A percentile compares a stretch with the other conserved stretches of the same genome.
Conservation (phyloP, 2,329 filamentous ascomycete genomes). For the Aspergillus melleus region DNA sequence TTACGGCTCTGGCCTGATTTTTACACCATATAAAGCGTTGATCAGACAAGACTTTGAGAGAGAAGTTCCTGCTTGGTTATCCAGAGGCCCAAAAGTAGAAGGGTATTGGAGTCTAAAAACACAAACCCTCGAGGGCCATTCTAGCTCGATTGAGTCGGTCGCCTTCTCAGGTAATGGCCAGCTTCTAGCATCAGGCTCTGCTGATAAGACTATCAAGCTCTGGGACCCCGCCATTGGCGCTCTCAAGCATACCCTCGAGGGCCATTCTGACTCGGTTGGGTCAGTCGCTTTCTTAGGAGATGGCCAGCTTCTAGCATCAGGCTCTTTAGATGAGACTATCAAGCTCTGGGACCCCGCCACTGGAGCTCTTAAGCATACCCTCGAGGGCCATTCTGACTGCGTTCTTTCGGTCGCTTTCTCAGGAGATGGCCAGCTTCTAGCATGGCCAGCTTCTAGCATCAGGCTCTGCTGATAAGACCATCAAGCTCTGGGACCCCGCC, state of each 20-base stretch:
- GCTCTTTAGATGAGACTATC: no score
- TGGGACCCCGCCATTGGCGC: background rate
- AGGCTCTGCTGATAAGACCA: background rate
- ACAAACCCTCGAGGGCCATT: background rate
- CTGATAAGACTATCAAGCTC: background rate
- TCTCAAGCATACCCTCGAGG: no score
- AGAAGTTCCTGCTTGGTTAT: background rate
- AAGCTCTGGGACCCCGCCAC: no score
- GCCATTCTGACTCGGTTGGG: no score
- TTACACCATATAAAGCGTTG: background rate
- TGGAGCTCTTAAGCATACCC: no score
- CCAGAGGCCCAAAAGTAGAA: background rate
- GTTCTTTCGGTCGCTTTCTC: conserved; percentile 7
- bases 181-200: conserved; percentile 2
- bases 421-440: background rate
- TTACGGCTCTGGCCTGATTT: background rate
- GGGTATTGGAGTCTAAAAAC: background rate
- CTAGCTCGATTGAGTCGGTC: background rate
- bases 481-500: background rate
- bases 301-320: no score
- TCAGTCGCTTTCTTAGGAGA: no score
- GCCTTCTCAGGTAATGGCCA: conserved; percentile 4
- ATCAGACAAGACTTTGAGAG: background rate
- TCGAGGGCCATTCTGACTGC: background rate
- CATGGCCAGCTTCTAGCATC: conserved; percentile 1